Percentiles rank a stretch among this genome's conserved stretches.
Evolutionary conservation across 108 stramenopile genomes (phyloP).

Genomic region (Cyclotella baltica): DNA sequence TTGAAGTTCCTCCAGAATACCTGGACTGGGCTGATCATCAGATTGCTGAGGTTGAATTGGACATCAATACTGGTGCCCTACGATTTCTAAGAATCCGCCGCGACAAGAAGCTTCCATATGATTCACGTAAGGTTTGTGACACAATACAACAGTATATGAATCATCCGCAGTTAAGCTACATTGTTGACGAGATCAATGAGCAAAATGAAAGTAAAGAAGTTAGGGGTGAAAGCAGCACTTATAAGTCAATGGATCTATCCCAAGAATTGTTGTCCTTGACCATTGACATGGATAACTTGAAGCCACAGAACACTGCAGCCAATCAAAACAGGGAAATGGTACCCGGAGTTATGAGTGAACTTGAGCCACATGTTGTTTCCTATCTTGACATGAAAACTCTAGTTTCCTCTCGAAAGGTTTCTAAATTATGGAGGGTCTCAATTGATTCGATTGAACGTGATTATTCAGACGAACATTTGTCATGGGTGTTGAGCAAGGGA

Average conservation of each 20-base stretch:
- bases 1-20: background rate
- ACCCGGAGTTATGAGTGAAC: background rate
- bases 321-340: background rate
- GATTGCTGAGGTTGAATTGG: background rate
- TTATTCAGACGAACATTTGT: background rate
- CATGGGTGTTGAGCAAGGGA: background rate
- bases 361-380: background rate
- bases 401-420: background rate
- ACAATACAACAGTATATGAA: too few relatives aligned
- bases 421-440: background rate
- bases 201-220: background rate
- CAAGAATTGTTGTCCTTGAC: too few relatives aligned
- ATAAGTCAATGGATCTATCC: too few relatives aligned
- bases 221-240: background rate
- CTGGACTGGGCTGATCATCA: background rate
- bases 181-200: background rate
- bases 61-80: background rate
- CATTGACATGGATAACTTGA: background rate
- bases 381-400: background rate
- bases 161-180: too few relatives aligned
- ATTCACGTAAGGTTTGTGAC: too few relatives aligned
- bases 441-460: background rate
- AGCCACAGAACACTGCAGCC: background rate
- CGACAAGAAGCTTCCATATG: constrained; percentile 1
- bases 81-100: background rate